Conservation (phyloP, 768 basidiomycete genomes). For the Scleroderma bovista region DNA sequence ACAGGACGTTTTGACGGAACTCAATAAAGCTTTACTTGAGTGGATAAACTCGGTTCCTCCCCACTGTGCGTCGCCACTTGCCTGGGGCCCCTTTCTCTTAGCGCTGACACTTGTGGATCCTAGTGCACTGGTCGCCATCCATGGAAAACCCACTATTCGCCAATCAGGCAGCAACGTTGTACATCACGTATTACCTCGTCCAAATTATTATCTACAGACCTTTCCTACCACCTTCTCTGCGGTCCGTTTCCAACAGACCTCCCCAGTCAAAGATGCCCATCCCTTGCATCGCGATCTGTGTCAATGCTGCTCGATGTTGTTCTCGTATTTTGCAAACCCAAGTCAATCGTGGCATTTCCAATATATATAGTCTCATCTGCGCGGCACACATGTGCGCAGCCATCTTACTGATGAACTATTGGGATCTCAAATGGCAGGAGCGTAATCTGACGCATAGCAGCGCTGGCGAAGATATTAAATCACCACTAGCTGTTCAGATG, state of each 20-base stretch:
- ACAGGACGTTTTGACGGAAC: constrained; percentile 57
- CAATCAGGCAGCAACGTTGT: constrained; percentile 52
- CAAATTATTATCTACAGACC: constrained; percentile 69
- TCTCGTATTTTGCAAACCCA: constrained; percentile 54
- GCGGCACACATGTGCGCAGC: constrained; percentile 47
- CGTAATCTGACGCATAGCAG: constrained; percentile 24
- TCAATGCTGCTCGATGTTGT: constrained; percentile 55
- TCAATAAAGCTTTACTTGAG: constrained; percentile 64
- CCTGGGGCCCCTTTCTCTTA: neutral
- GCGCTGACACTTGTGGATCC: constrained; percentile 2
- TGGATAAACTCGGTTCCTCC: constrained; percentile 69
- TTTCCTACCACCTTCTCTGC: constrained; percentile 46
- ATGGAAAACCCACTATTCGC: constrained; percentile 44
- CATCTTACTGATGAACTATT: constrained; percentile 50
- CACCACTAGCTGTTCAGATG: constrained; percentile 24
- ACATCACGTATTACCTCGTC: constrained; percentile 52
- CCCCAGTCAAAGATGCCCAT: constrained; percentile 32
- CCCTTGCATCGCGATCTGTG: constrained; percentile 54
- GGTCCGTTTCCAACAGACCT: constrained; percentile 16
- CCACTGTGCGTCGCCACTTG: constrained; percentile 45
- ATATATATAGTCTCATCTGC: constrained; percentile 39
- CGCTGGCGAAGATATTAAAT: constrained; percentile 24
- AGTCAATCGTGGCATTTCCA: constrained; percentile 39
- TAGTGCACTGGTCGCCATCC: constrained; percentile 58
- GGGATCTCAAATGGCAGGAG: constrained; percentile 49